These are phyloP conservation scores for Globisporangium nodosum DNA, from an alignment of 352 stramenopile species.

Conservation along the genomic window DNA sequence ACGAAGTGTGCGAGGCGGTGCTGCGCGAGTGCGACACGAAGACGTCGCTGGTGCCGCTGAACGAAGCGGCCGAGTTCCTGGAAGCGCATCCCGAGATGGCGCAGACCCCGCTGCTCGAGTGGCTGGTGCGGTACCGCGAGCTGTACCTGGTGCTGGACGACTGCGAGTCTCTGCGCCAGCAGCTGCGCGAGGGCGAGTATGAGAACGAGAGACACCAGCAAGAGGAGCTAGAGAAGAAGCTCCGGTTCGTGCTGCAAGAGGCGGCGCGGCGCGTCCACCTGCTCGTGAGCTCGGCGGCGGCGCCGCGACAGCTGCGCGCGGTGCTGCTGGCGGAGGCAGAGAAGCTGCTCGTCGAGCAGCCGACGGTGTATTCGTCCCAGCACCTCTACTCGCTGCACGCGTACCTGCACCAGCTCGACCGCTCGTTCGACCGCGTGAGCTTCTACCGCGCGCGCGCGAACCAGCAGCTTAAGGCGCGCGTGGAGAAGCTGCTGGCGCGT, in stretches of 20 bases:
- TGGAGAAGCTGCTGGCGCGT: slow-evolving; percentile 44
- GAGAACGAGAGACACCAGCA: slow-evolving; percentile 7
- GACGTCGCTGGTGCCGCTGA: slow-evolving; percentile 36
- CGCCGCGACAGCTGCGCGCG: slow-evolving; percentile 35
- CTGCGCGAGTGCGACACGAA: slow-evolving; percentile 36
- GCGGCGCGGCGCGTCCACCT: slow-evolving; percentile 51
- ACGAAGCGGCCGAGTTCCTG: slow-evolving; percentile 70
- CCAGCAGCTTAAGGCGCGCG: slow-evolving; percentile 39
- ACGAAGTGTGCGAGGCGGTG: slow-evolving; percentile 51
- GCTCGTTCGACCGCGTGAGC: slow-evolving; percentile 49
- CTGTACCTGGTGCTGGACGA: slow-evolving; percentile 65
- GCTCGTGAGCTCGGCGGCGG: slow-evolving; percentile 38
- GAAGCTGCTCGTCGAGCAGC: slow-evolving; percentile 36
- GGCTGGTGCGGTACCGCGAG: slow-evolving; percentile 67
- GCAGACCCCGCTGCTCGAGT: slow-evolving; percentile 43
- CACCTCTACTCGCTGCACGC: slow-evolving; percentile 61
- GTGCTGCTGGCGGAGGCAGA: slow-evolving; percentile 45
- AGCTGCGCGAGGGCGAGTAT: slow-evolving; percentile 16
- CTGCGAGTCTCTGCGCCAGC: slow-evolving; percentile 32
- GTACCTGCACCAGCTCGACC: slow-evolving; percentile 58
- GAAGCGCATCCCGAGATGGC: slow-evolving; percentile 37
- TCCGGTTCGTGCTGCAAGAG: slow-evolving; percentile 57
- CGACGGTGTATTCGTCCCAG: slow-evolving; percentile 41
- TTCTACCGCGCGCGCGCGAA: slow-evolving; percentile 41
- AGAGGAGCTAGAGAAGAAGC: slow-evolving; percentile 24